phyloP scores from a whole-genome alignment of 257 asterid genomes.

The Apocynum venetum region DNA sequence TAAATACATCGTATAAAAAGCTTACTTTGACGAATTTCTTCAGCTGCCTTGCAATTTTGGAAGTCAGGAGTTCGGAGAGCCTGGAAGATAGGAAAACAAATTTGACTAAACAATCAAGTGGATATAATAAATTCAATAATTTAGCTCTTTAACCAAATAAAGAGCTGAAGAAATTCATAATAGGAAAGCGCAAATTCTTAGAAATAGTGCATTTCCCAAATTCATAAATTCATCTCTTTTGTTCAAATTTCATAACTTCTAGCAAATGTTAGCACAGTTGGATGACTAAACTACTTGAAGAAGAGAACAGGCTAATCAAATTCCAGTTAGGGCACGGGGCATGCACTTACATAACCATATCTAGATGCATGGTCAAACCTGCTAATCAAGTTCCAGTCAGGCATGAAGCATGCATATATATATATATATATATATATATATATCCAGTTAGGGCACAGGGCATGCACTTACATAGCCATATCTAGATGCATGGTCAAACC shows the following conservation, averaged over 20 bases:
- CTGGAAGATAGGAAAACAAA: constrained; percentile 41
- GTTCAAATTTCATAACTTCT: not conserved
- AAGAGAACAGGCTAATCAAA: not conserved
- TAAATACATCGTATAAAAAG: constrained; percentile 6
- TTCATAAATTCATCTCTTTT: not conserved
- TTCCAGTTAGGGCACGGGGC: not conserved
- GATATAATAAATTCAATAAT: not conserved
- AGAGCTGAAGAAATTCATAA: no score
- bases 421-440: no score
- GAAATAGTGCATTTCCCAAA: not conserved
- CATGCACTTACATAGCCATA: not conserved
- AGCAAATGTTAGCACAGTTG: not conserved
- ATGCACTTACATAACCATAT: not conserved
- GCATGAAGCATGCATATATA: no score
- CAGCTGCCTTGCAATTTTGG: constrained; percentile 76
- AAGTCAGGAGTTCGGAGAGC: constrained; percentile 86
- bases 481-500: not conserved
- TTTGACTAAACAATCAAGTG: not conserved
- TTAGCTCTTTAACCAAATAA: not conserved
- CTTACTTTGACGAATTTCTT: constrained; percentile 64
- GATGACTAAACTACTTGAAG: not conserved
- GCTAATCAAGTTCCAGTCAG: no score
- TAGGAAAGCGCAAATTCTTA: not conserved
- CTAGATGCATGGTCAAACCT: not conserved
- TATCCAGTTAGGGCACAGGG: not conserved